Conservation (phyloP, 495 filamentous ascomycete genomes). For the Zalerion maritima region DNA sequence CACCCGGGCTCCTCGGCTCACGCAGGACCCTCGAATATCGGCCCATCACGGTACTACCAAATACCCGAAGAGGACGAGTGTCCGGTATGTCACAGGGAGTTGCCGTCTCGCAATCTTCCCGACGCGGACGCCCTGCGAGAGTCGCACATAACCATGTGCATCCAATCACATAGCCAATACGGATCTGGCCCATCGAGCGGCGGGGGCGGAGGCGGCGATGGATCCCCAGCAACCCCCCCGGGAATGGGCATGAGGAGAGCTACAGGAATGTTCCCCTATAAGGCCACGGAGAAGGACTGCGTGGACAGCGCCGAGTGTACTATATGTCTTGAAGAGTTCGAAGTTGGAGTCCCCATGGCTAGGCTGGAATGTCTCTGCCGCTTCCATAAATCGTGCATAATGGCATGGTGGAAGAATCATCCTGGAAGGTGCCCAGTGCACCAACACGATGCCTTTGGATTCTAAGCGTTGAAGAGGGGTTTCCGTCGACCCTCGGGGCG, state of each 20-base stretch:
- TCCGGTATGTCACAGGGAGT: constrained; percentile 66
- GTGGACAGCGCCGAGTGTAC: constrained; percentile 72
- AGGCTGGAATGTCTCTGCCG: constrained; percentile 85
- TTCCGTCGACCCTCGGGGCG: too few relatives aligned
- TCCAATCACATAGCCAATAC: constrained; percentile 36
- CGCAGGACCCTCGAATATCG: constrained; percentile 13
- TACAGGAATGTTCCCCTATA: constrained; percentile 46
- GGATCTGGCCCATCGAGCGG: constrained; percentile 8
- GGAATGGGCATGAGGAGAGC: constrained; percentile 10
- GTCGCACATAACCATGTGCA: constrained; percentile 64
- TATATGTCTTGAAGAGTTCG: constrained; percentile 94
- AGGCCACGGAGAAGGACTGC: constrained; percentile 86
- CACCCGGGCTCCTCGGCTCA: constrained; percentile 9
- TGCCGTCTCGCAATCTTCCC: constrained; percentile 48
- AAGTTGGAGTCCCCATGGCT: constrained; percentile 66
- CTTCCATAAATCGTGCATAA: constrained; percentile 65
- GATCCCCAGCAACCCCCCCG: constrained; percentile 11
- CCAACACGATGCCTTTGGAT: constrained; percentile 36
- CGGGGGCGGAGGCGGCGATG: constrained; percentile 7
- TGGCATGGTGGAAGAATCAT: constrained; percentile 35
- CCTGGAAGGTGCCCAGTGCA: constrained; percentile 42
- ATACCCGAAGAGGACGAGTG: constrained; percentile 78
- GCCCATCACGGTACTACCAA: constrained; percentile 14
- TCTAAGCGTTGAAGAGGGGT: too few relatives aligned
- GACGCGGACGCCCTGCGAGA: constrained; percentile 53